Percentiles rank a stretch among this genome's conserved stretches.
Conservation (phyloP, 805 yeast genomes). For the Barnettozyma siamensis region DNA sequence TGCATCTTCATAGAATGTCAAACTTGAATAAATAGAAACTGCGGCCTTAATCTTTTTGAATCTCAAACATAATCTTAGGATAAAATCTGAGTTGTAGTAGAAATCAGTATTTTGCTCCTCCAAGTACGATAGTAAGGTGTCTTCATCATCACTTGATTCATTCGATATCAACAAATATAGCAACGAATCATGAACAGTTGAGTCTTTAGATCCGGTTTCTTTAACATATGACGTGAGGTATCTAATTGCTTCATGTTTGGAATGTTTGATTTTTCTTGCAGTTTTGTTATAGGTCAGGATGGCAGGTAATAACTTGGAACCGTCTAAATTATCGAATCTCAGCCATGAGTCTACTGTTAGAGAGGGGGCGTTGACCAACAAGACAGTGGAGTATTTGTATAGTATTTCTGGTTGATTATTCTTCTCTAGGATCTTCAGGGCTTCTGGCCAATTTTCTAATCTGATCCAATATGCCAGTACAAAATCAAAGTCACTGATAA, state of each 20-base stretch:
- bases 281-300: constrained; percentile 60
- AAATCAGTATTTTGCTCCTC: constrained; percentile 35
- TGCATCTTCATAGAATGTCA: constrained; percentile 75
- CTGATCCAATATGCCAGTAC: constrained; percentile 67
- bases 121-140: constrained; percentile 44
- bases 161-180: constrained; percentile 55
- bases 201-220: constrained; percentile 36
- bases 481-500: constrained; percentile 61
- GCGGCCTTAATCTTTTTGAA: constrained; percentile 59
- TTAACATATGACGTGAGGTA: constrained; percentile 54
- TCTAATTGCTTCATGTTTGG: constrained; percentile 58
- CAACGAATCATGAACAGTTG: constrained; percentile 62
- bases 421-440: constrained; percentile 51
- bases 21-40: constrained; percentile 60
- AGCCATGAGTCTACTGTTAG: constrained; percentile 79
- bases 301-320: constrained; percentile 67
- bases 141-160: constrained; percentile 33
- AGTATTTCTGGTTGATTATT: constrained; percentile 43
- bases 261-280: constrained; percentile 32
- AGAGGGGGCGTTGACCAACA: constrained; percentile 62
- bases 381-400: constrained; percentile 62
- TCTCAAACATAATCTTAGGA: constrained; percentile 65
- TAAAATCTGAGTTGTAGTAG: constrained; percentile 63
- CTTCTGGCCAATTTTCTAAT: constrained; percentile 66
- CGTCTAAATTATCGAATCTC: constrained; percentile 46